Percentiles rank a stretch among this genome's conserved stretches.
These are phyloP conservation scores for Talaromyces atroroseus DNA, from an alignment of 2,329 filamentous ascomycete genomes.

Conservation along the genomic window DNA sequence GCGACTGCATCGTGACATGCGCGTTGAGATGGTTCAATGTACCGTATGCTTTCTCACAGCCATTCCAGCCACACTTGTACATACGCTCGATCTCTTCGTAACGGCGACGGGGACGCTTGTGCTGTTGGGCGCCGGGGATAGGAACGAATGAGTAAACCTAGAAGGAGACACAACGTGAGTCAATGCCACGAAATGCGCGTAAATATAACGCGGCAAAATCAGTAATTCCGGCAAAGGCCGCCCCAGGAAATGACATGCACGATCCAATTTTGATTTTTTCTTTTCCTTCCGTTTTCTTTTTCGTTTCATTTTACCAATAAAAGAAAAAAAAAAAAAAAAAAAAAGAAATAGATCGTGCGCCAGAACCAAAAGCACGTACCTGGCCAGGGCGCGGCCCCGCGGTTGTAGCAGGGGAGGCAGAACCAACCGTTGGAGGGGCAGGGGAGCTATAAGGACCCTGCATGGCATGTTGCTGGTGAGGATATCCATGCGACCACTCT, in stretches of 20 bases:
- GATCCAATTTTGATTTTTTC: slow-evolving; percentile 3
- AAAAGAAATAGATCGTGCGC: slow-evolving; percentile 24
- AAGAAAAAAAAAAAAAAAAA: too few species aligned
- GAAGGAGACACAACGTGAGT: background rate
- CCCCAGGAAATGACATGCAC: slow-evolving; percentile 15
- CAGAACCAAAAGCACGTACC: slow-evolving; percentile 48
- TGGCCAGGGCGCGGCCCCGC: slow-evolving; percentile 58
- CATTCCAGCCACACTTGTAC: slow-evolving; percentile 99
- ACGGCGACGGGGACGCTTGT: slow-evolving; percentile 85
- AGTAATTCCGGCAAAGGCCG: slow-evolving; percentile 10
- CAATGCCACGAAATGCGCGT: background rate
- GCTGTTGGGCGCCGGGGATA: slow-evolving; percentile 92
- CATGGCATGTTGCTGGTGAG: slow-evolving; percentile 43
- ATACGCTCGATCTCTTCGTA: slow-evolving; percentile 99
- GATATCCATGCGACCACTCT: slow-evolving; percentile 43
- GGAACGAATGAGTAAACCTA: slow-evolving; percentile 97
- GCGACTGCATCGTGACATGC: slow-evolving; percentile 97
- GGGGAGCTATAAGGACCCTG: slow-evolving; percentile 46
- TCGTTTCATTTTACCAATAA: slow-evolving; percentile 7
- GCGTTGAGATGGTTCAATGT: slow-evolving; percentile 96
- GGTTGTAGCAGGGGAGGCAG: slow-evolving; percentile 55
- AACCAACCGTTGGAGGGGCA: slow-evolving; percentile 52
- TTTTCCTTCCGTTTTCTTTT: background rate
- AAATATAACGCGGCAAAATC: background rate
- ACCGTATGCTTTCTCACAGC: slow-evolving; percentile 97